phyloP scores from a whole-genome alignment of 176 grass and related monocot species.

The Oryza glumipatula region DNA sequence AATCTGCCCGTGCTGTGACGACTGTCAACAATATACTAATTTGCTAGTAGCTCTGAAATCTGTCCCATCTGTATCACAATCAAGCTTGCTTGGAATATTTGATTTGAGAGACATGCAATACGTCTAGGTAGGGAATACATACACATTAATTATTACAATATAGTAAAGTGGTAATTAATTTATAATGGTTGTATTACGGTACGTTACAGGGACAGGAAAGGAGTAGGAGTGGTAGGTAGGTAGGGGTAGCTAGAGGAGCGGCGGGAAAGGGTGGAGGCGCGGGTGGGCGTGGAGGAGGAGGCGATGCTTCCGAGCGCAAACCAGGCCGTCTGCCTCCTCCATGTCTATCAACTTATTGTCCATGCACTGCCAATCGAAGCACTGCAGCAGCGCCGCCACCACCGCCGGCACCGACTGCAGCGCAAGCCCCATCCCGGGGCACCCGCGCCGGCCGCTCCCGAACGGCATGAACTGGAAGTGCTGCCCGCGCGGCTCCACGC shows the following conservation, averaged over 20 bases:
- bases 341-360: slow-evolving; percentile 48
- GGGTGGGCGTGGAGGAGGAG: slow-evolving; percentile 45
- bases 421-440: slow-evolving; percentile 63
- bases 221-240: too few relatives aligned
- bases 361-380: slow-evolving; percentile 60
- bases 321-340: slow-evolving; percentile 60
- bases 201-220: too few relatives aligned
- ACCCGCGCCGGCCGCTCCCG: slow-evolving; percentile 61
- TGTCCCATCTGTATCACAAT: too few relatives aligned
- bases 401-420: slow-evolving; percentile 54
- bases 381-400: slow-evolving; percentile 60
- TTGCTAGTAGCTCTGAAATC: too few relatives aligned
- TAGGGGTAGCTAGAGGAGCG: slow-evolving; percentile 17
- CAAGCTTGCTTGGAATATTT: too few relatives aligned
- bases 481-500: slow-evolving; percentile 58
- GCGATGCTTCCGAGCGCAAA: slow-evolving; percentile 51
- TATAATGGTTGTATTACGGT: too few relatives aligned
- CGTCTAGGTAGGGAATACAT: too few relatives aligned
- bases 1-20: too few relatives aligned
- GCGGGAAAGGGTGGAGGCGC: slow-evolving; percentile 55
- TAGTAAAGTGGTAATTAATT: too few relatives aligned
- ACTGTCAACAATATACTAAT: too few relatives aligned
- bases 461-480: slow-evolving; percentile 77
- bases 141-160: too few relatives aligned
- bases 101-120: too few relatives aligned